Evolutionary conservation across 2,329 filamentous ascomycete species (phyloP), one percentile per base, ranked within the genome.

Genomic region (Penicillium sp.): DNA sequence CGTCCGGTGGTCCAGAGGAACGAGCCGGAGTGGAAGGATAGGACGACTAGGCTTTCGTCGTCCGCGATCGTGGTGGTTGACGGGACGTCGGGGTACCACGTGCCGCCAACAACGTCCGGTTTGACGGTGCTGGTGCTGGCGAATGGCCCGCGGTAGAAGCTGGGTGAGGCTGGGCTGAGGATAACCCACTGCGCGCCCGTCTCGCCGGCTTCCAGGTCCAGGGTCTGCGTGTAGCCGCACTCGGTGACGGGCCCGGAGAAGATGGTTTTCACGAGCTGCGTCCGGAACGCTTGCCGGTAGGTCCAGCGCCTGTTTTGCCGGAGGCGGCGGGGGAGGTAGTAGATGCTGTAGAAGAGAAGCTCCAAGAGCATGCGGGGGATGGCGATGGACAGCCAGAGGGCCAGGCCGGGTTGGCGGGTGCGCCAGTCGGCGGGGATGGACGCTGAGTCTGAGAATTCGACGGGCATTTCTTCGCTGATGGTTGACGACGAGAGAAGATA

Each of bases 291-390:
- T 24, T 56, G 47, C 11, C 28, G 47, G 20, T 56, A 52, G n/a
- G 54, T 56, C 54, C 54, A 52, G 47, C 26, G 40, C 14, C 12
- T 30, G 40, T 56, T 38, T 28, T 50, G 54, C 3, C 54, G 54
- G 16, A 35, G 42, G 28, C 26, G 16, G n/a, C 28, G 45, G 5
- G 47, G 47, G 20, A 52, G 26, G 18, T 51, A 56, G 12, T 45
- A 49, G 43, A 56, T 23, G 40, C 46, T 30, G 40, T 56, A 52
- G 47, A 56, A 52, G 4, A 47, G 35, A n/a, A 16, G 23, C 6
- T 18, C 2, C 3, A 56, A 38, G 18, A 52, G 11, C 9, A 40
- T 12, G 18, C 54, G 38, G n/a, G 40, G 54, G 5, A 56, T 24
- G 14, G 24, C 21, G 47, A 52, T 26, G 14, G 52, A 14, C 9